phyloP scores from a whole-genome alignment of 805 yeast species.

The Metschnikowia colocasiae region DNA sequence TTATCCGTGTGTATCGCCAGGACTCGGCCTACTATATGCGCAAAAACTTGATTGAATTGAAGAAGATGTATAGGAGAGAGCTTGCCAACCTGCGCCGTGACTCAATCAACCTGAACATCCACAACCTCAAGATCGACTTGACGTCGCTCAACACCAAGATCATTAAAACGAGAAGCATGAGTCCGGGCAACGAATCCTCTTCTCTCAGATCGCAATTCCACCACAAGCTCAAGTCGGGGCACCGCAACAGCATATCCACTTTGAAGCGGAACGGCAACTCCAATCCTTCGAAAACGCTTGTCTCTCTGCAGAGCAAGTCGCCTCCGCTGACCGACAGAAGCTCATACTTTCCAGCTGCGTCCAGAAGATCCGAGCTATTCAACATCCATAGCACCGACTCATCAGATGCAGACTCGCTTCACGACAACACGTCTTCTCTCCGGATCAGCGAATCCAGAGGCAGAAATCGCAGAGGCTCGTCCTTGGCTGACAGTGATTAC shows the following conservation, averaged over 20 bases:
- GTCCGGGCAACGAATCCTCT: conserved; percentile 10
- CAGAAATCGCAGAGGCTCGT: conserved; percentile 2
- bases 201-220: conserved; percentile 8
- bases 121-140: conserved; percentile 2
- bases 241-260: neutral
- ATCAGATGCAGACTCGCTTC: neutral
- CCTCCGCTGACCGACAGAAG: neutral
- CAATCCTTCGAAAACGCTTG: neutral
- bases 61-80: conserved; percentile 6
- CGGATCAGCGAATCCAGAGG: neutral
- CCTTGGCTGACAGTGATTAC: conserved; percentile 4
- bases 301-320: neutral
- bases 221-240: conserved; percentile 7
- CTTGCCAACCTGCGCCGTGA: neutral
- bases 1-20: conserved; percentile 73
- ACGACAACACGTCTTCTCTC: neutral
- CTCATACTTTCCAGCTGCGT: neutral
- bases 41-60: conserved; percentile 20
- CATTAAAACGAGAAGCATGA: conserved; percentile 9
- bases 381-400: neutral
- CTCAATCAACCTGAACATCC: conserved; percentile 1
- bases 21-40: conserved; percentile 57
- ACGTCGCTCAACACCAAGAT: neutral
- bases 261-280: neutral
- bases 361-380: neutral